Conservation (phyloP, 2,329 filamentous ascomycete genomes). For the Alternaria arborescens region DNA sequence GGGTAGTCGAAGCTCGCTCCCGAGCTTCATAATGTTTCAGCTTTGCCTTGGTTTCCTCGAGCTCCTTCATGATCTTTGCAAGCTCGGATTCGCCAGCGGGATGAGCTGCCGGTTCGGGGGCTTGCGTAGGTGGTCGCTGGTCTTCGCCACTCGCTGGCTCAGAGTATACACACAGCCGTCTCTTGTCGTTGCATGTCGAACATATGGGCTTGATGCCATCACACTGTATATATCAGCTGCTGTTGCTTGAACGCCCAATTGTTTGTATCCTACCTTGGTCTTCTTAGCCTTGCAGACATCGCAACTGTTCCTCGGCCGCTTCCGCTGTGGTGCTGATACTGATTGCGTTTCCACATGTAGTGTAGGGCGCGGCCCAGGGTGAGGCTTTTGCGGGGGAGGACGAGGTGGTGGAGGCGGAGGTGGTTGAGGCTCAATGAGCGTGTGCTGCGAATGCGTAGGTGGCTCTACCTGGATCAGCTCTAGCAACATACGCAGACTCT, state of each 20-base stretch:
- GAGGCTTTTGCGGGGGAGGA: slow-evolving; percentile 9
- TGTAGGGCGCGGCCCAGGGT: slow-evolving; percentile 3
- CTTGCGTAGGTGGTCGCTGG: slow-evolving; percentile 22
- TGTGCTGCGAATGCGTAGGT: slow-evolving; percentile 20
- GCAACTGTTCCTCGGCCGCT: slow-evolving; percentile 44
- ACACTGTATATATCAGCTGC: slow-evolving; percentile 39
- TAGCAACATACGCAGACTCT: slow-evolving; percentile 49
- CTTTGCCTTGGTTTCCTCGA: slow-evolving; percentile 49
- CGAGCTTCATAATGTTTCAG: slow-evolving; percentile 46
- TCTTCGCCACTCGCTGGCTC: slow-evolving; percentile 30
- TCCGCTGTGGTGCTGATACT: slow-evolving; percentile 22
- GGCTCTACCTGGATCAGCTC: slow-evolving; percentile 46
- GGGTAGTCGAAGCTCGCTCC: slow-evolving; percentile 40
- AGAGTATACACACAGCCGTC: slow-evolving; percentile 46
- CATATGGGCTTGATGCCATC: slow-evolving; percentile 47
- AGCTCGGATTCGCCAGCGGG: slow-evolving; percentile 41
- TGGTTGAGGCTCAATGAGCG: slow-evolving; percentile 22
- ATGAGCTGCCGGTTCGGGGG: slow-evolving; percentile 26
- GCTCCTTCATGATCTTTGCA: slow-evolving; percentile 46
- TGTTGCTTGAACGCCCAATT: background rate
- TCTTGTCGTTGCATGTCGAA: slow-evolving; percentile 47
- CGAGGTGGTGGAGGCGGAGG: slow-evolving; percentile 18
- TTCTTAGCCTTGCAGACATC: slow-evolving; percentile 50
- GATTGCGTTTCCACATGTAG: slow-evolving; percentile 18
- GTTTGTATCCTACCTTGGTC: slow-evolving; percentile 40